Percentiles rank a stretch among this genome's conserved stretches.
phyloP scores from a whole-genome alignment of 2,329 filamentous ascomycete genomes.

The Sphaerulina populicola region DNA sequence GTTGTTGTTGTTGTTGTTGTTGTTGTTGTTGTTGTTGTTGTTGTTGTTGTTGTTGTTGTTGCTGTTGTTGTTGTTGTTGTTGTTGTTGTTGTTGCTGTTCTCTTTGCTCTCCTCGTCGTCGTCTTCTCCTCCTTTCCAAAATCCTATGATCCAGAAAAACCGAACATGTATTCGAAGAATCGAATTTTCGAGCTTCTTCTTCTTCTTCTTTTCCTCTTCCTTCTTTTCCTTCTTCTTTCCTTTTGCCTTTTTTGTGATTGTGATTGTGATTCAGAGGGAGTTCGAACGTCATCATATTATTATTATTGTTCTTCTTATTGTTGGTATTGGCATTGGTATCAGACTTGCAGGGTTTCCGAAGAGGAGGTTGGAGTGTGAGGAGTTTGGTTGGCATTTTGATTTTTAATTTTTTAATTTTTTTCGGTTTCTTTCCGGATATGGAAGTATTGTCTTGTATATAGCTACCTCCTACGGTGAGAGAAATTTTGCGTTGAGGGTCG shows the following conservation, averaged over 20 bases:
- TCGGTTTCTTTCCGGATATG: not conserved
- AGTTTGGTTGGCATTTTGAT: no score
- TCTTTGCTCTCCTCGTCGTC: no score
- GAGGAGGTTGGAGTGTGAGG: not conserved
- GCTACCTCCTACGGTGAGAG: no score
- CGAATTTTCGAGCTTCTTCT: slow-evolving; percentile 7
- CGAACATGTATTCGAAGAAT: slow-evolving; percentile 6
- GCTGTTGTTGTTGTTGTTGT: no score
- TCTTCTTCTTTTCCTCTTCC: no score
- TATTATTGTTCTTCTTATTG: not conserved
- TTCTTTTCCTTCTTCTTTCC: not conserved
- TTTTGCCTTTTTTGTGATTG: slow-evolving; percentile 2
- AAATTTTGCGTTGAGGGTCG: not conserved
- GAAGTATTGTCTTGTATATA: no score
- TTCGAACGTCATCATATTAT: not conserved
- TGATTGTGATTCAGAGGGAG: not conserved
- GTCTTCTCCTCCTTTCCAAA: not conserved
- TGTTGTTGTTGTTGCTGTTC: no score
- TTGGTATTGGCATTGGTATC: no score
- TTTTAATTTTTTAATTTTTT: not conserved
- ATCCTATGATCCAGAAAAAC: slow-evolving; percentile 7
- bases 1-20: no score
- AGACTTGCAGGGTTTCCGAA: no score
- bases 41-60: no score
- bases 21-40: no score